phyloP scores from a whole-genome alignment of 345 rosid genomes.

The Litchi chinensis region DNA sequence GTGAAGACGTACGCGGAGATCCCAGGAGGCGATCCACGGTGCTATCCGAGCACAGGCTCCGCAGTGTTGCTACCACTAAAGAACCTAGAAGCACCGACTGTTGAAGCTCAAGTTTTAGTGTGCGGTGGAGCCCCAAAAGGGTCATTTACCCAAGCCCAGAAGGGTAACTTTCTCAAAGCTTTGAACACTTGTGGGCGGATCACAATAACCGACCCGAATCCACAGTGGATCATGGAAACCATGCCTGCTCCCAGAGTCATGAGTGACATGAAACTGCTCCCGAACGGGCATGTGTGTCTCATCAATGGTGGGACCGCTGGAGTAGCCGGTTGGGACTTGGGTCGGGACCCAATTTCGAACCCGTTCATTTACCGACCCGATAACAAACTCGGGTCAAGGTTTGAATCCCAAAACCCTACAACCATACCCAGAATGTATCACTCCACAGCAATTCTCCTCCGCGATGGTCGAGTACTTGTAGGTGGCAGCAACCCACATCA shows the following conservation, averaged over 20 bases:
- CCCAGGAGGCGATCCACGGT: slow-evolving; percentile 74
- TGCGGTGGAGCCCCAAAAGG: slow-evolving; percentile 89
- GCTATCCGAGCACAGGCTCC: slow-evolving; percentile 84
- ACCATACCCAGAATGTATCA: slow-evolving; percentile 85
- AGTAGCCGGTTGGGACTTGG: slow-evolving; percentile 74
- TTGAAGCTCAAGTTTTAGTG: slow-evolving; percentile 60
- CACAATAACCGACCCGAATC: slow-evolving; percentile 63
- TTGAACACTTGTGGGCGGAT: slow-evolving; percentile 72
- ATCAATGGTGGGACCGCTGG: slow-evolving; percentile 73
- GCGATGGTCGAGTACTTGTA: slow-evolving; percentile 78
- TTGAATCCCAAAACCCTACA: slow-evolving; percentile 50
- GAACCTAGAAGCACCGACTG: slow-evolving; percentile 34
- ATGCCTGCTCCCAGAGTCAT: slow-evolving; percentile 77
- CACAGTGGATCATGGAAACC: slow-evolving; percentile 68
- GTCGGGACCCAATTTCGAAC: slow-evolving; percentile 56
- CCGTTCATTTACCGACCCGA: slow-evolving; percentile 65
- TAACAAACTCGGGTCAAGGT: slow-evolving; percentile 39
- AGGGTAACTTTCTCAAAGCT: slow-evolving; percentile 49
- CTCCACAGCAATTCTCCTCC: slow-evolving; percentile 66
- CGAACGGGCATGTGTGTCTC: slow-evolving; percentile 66
- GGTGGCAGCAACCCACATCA: slow-evolving; percentile 84
- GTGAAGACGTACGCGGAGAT: slow-evolving; percentile 58
- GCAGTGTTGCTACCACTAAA: slow-evolving; percentile 75
- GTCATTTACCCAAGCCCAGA: slow-evolving; percentile 34
- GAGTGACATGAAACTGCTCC: slow-evolving; percentile 86